Evolutionary conservation across 208 protist genomes (phyloP).

Genomic region (Acanthamoeba polyphaga): DNA sequence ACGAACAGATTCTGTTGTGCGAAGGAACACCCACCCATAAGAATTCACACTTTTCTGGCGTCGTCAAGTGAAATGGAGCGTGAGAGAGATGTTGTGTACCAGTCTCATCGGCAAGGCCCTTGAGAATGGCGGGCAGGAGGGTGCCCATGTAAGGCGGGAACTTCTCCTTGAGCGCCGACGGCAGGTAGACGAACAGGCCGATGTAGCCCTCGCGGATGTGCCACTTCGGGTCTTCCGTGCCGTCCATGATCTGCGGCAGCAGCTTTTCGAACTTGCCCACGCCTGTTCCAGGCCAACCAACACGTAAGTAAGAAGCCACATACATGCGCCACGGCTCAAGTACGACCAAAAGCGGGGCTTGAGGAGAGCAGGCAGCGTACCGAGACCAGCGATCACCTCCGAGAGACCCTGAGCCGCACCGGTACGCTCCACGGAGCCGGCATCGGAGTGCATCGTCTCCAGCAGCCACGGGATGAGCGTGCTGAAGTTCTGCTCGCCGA

Average conservation of each 20-base stretch:
- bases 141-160: slow-evolving; percentile 84
- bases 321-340: not conserved
- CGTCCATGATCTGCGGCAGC: slow-evolving; percentile 84
- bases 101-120: slow-evolving; percentile 86
- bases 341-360: not conserved
- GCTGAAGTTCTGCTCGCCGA: slow-evolving; percentile 90
- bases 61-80: not conserved
- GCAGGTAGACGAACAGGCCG: slow-evolving; percentile 89
- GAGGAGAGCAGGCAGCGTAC: not conserved
- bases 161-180: slow-evolving; percentile 84
- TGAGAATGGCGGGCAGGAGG: slow-evolving; percentile 88
- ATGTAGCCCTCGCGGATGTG: slow-evolving; percentile 90
- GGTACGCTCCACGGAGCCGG: slow-evolving; percentile 86
- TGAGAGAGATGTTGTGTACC: not conserved
- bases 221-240: slow-evolving; percentile 74
- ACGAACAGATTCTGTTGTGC: slow-evolving; percentile 88
- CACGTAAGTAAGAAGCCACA: not conserved
- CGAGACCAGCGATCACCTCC: slow-evolving; percentile 86
- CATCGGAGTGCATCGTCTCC: slow-evolving; percentile 85
- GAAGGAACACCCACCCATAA: not conserved
- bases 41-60: not conserved
- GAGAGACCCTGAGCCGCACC: slow-evolving; percentile 91
- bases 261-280: slow-evolving; percentile 79
- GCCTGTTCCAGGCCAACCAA: not conserved
- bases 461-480: slow-evolving; percentile 89